These are phyloP conservation scores for Laguncularia racemosa DNA, from an alignment of 345 rosid genomes.

Conservation along the genomic window DNA sequence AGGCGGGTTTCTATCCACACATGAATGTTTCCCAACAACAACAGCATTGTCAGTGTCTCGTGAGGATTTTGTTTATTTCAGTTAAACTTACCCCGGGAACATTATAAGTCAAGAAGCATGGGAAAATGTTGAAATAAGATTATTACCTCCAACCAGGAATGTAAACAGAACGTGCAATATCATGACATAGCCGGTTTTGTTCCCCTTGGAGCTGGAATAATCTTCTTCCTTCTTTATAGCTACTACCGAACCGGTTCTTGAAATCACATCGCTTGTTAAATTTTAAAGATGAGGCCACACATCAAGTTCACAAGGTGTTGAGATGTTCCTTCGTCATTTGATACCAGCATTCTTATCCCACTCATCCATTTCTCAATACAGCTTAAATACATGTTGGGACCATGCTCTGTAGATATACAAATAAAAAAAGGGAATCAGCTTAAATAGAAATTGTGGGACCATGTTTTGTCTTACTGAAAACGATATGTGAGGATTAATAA, in stretches of 20 bases:
- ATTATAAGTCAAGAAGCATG: too few relatives aligned
- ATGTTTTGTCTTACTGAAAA: too few relatives aligned
- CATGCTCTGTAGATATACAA: too few relatives aligned
- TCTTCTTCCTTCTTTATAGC: conserved; percentile 31
- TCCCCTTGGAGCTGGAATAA: conserved; percentile 31
- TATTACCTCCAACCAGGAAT: conserved; percentile 42
- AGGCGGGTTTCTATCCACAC: too few relatives aligned
- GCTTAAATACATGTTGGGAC: neutral
- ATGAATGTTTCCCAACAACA: too few relatives aligned
- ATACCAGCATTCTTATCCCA: neutral
- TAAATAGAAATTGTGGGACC: neutral
- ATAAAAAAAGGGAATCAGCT: too few relatives aligned
- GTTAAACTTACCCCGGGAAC: too few relatives aligned
- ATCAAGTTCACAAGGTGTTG: conserved; percentile 6
- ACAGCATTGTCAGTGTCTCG: too few relatives aligned
- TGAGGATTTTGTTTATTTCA: too few relatives aligned
- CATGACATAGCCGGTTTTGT: neutral
- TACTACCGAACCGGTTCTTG: conserved; percentile 42
- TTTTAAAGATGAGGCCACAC: conserved; percentile 30
- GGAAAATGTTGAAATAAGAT: too few relatives aligned
- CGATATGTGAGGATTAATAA: too few relatives aligned
- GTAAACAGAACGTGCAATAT: conserved; percentile 5
- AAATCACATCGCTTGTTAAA: conserved; percentile 35
- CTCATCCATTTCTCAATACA: neutral
- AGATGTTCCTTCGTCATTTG: neutral